A percentile compares a stretch with the other conserved stretches of the same genome.
phyloP scores from a whole-genome alignment of 1,284 basidiomycete species.

The Ceratobasidium sp. region DNA sequence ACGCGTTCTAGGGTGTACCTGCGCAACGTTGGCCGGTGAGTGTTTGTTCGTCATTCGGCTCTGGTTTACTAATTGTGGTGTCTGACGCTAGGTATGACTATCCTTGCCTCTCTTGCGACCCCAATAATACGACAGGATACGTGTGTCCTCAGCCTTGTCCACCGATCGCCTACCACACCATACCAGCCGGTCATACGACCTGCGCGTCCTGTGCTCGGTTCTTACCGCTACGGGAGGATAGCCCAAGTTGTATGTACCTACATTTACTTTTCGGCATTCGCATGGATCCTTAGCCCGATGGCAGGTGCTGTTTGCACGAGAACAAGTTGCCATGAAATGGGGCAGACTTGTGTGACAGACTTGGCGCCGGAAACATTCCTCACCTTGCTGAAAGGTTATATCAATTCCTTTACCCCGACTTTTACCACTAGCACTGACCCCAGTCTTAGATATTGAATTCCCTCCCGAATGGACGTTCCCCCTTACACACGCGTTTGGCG shows the following conservation, averaged over 20 bases:
- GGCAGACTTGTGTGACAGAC: background rate
- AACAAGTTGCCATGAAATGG: conserved; percentile 24
- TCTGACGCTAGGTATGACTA: background rate
- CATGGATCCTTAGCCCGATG: background rate
- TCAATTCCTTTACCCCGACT: background rate
- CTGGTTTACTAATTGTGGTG: too few species aligned
- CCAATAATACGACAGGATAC: conserved; percentile 15
- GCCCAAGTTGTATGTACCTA: conserved; percentile 9
- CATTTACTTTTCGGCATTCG: background rate
- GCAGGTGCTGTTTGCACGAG: conserved; percentile 30
- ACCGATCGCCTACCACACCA: background rate
- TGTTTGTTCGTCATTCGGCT: too few species aligned
- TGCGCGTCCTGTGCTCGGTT: conserved; percentile 17
- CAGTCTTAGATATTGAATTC: conserved; percentile 8
- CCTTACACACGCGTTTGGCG: conserved; percentile 31
- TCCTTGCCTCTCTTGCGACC: conserved; percentile 15
- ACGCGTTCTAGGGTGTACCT: background rate
- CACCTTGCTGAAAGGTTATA: conserved; percentile 1
- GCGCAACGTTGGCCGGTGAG: background rate
- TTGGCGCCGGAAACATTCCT: background rate
- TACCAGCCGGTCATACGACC: conserved; percentile 23
- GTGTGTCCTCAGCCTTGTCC: conserved; percentile 18
- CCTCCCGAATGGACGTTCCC: background rate
- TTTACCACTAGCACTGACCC: background rate
- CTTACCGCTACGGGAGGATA: conserved; percentile 21